phyloP scores from a whole-genome alignment of 2,329 filamentous ascomycete genomes.

The Calonectria hongkongensis region DNA sequence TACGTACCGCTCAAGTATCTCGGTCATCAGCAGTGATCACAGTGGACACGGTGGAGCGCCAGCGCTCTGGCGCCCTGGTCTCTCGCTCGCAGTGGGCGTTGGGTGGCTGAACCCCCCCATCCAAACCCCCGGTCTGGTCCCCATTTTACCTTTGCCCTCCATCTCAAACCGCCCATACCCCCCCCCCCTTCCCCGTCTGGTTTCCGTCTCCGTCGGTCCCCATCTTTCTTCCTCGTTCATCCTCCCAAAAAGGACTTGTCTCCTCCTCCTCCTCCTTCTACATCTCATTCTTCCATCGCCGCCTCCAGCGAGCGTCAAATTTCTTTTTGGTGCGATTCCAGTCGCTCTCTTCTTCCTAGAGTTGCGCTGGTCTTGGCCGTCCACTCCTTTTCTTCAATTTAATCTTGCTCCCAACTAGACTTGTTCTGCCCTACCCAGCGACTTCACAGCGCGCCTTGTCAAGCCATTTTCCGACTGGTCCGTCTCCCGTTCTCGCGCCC shows the following conservation, averaged over 20 bases:
- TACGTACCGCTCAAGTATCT: conserved; percentile 33
- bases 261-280: conserved; percentile 49
- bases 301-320: conserved; percentile 55
- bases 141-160: conserved; percentile 53
- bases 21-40: conserved; percentile 22
- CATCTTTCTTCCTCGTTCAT: conserved; percentile 51
- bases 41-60: conserved; percentile 38
- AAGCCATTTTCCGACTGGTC: conserved; percentile 47
- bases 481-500: conserved; percentile 38
- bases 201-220: conserved; percentile 48
- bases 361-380: conserved; percentile 77
- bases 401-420: conserved; percentile 46
- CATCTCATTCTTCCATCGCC: conserved; percentile 47
- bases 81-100: conserved; percentile 49
- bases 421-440: conserved; percentile 53
- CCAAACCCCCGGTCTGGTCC: conserved; percentile 41
- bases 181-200: conserved; percentile 52
- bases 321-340: conserved; percentile 73
- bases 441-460: conserved; percentile 44
- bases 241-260: conserved; percentile 55
- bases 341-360: conserved; percentile 67
- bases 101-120: conserved; percentile 52
- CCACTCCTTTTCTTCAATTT: conserved; percentile 70
- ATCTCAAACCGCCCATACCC: conserved; percentile 55
- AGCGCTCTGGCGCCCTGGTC: conserved; percentile 46